phyloP scores from a whole-genome alignment of 345 rosid genomes.

The Bruguiera parviflora region DNA sequence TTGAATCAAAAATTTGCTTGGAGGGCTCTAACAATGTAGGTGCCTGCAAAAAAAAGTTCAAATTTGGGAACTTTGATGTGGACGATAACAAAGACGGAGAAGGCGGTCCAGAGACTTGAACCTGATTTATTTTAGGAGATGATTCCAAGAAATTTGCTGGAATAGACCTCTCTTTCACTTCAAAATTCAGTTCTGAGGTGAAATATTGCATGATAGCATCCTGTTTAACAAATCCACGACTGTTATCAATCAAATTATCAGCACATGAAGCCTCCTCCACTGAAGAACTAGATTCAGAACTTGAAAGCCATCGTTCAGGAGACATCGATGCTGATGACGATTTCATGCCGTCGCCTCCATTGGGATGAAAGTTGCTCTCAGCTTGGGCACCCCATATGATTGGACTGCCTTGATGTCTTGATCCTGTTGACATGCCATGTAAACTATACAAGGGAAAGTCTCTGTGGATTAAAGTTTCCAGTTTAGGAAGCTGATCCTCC shows the following conservation, averaged over 20 bases:
- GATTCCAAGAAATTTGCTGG: slow-evolving; percentile 46
- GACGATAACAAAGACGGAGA: slow-evolving; percentile 24
- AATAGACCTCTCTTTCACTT: slow-evolving; percentile 19
- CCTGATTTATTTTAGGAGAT: slow-evolving; percentile 29
- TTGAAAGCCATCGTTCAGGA: slow-evolving; percentile 23
- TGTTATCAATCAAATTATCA: slow-evolving; percentile 17
- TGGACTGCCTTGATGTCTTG: slow-evolving; percentile 34
- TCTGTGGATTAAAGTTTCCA: slow-evolving; percentile 48
- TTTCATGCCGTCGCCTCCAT: slow-evolving; percentile 22
- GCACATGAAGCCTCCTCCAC: slow-evolving; percentile 26
- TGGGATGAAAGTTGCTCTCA: neutral
- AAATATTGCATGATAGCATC: slow-evolving; percentile 15
- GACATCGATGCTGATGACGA: slow-evolving; percentile 16
- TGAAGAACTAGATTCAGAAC: slow-evolving; percentile 30
- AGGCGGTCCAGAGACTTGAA: slow-evolving; percentile 25
- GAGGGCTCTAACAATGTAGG: slow-evolving; percentile 33
- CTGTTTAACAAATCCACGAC: slow-evolving; percentile 33
- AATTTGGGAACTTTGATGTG: slow-evolving; percentile 45
- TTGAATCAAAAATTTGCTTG: slow-evolving; percentile 22
- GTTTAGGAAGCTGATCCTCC: slow-evolving; percentile 54
- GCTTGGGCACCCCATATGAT: slow-evolving; percentile 29
- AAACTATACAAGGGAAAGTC: slow-evolving; percentile 35
- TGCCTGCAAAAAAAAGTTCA: slow-evolving; percentile 56
- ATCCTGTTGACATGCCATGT: slow-evolving; percentile 27
- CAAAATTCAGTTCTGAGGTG: slow-evolving; percentile 30